A percentile compares a stretch with the other conserved stretches of the same genome.
These are phyloP conservation scores for Vigna unguiculata DNA, from an alignment of 306 rosid species.

Conservation along the genomic window DNA sequence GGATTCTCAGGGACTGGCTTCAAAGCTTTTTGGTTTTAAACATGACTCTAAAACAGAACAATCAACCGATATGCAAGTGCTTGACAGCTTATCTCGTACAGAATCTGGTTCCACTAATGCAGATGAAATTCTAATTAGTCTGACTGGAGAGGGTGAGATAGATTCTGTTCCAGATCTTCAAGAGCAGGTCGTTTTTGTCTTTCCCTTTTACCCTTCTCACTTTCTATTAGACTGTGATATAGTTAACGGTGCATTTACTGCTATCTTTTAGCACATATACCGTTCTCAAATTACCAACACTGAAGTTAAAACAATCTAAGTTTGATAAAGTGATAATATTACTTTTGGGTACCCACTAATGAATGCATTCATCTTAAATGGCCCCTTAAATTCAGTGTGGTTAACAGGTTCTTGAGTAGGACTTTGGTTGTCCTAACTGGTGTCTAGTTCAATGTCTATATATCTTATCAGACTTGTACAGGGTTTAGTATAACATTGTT, in stretches of 20 bases:
- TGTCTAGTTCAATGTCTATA: background rate
- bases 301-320: background rate
- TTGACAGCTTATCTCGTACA: slow-evolving; percentile 68
- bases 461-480: background rate
- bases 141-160: slow-evolving; percentile 82
- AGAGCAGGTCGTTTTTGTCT: slow-evolving; percentile 73
- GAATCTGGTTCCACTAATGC: slow-evolving; percentile 92
- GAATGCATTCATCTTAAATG: slow-evolving; percentile 29
- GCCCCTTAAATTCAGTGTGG: background rate
- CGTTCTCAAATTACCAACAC: slow-evolving; percentile 7
- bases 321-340: background rate
- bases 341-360: slow-evolving; percentile 21
- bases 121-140: slow-evolving; percentile 79
- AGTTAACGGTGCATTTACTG: slow-evolving; percentile 41
- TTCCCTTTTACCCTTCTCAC: slow-evolving; percentile 11
- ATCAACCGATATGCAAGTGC: slow-evolving; percentile 48
- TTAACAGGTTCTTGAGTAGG: slow-evolving; percentile 11
- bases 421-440: background rate
- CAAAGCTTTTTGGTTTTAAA: slow-evolving; percentile 87
- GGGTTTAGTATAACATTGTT: slow-evolving; percentile 20
- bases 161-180: slow-evolving; percentile 87
- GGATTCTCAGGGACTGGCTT: slow-evolving; percentile 89
- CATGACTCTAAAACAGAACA: slow-evolving; percentile 63
- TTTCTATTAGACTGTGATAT: slow-evolving; percentile 31
- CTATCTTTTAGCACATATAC: slow-evolving; percentile 18